Evolutionary conservation across 352 stramenopile genomes (phyloP).

Genomic region (Pythium myriotylum): DNA sequence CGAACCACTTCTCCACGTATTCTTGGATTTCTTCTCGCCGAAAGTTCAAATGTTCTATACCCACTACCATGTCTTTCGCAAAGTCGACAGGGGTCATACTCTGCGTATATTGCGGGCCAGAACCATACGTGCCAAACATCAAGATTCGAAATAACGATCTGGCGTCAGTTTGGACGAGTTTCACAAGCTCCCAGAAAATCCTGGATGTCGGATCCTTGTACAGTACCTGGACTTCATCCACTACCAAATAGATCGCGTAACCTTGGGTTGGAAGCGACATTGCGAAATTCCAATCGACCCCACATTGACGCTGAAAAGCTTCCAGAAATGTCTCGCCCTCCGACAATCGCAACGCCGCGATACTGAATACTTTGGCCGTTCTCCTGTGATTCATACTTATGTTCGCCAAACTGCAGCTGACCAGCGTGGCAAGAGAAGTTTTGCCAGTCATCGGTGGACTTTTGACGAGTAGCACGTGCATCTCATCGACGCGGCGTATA

Average conservation of each 20-base stretch:
- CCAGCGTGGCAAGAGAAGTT: constrained; percentile 15
- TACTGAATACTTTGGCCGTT: not conserved
- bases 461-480: constrained; percentile 13
- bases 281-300: constrained; percentile 4
- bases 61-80: not conserved
- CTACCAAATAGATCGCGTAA: constrained; percentile 19
- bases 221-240: constrained; percentile 17
- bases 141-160: constrained; percentile 15
- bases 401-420: constrained; percentile 9
- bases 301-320: not conserved
- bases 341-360: not conserved
- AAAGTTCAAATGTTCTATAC: constrained; percentile 17
- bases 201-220: constrained; percentile 6
- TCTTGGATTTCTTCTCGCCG: constrained; percentile 15
- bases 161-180: constrained; percentile 3
- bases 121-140: constrained; percentile 28
- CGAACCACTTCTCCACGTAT: constrained; percentile 23
- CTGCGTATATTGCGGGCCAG: constrained; percentile 3
- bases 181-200: constrained; percentile 18
- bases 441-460: constrained; percentile 25
- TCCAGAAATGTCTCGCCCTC: constrained; percentile 1
- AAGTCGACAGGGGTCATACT: constrained; percentile 10
- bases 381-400: not conserved
- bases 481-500: constrained; percentile 13
- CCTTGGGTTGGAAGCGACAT: not conserved